Conservation (phyloP, 345 rosid genomes). For the Murraya paniculata region DNA sequence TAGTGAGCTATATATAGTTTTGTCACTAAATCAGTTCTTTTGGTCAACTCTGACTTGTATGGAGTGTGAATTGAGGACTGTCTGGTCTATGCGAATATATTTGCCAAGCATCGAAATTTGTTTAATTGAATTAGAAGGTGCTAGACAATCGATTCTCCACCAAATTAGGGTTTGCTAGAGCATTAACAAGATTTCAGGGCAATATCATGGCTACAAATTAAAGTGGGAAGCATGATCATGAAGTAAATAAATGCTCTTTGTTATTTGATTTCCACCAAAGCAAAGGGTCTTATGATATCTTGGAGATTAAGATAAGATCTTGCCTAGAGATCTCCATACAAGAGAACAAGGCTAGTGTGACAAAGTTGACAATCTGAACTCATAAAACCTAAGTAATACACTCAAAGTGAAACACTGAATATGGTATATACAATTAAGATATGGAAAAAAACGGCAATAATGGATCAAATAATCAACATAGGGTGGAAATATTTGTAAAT, state of each 20-base stretch:
- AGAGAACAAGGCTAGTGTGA: conserved; percentile 7
- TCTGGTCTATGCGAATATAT: background rate
- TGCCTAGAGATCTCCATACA: conserved; percentile 12
- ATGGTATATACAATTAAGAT: background rate
- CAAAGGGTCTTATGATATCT: background rate
- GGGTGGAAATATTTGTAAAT: conserved; percentile 4
- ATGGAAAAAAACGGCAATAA: background rate
- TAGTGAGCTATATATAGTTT: no score
- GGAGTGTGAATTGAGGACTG: no score
- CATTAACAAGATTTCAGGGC: background rate
- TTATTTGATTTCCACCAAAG: background rate
- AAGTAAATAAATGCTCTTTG: background rate
- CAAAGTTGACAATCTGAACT: conserved; percentile 11
- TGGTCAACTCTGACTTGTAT: no score
- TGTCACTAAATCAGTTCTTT: no score
- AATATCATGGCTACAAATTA: background rate
- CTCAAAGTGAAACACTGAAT: background rate
- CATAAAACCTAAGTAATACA: background rate
- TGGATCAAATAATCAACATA: background rate
- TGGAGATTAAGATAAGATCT: conserved; percentile 6
- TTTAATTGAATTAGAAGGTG: background rate
- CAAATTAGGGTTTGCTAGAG: background rate
- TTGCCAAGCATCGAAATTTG: background rate
- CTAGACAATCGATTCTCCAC: background rate
- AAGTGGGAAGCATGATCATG: background rate